A percentile compares a stretch with the other conserved stretches of the same genome.
These are phyloP conservation scores for Colletotrichum spaethianum DNA, from an alignment of 2,329 filamentous ascomycete species.

Conservation along the genomic window DNA sequence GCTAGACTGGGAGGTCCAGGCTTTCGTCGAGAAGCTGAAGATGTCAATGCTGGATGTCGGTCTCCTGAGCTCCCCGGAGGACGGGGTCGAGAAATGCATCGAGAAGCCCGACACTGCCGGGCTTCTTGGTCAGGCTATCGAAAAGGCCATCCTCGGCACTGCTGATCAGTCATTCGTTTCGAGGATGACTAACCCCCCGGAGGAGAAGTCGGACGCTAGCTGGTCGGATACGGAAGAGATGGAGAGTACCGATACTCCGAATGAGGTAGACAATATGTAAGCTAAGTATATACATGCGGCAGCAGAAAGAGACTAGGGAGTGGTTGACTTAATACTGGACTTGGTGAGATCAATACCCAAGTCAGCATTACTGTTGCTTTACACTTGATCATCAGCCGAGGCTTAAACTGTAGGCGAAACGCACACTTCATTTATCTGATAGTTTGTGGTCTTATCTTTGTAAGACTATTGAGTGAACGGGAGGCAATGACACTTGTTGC, in stretches of 20 bases:
- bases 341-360: neutral
- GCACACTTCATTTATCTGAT: neutral
- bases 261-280: neutral
- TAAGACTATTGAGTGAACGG: fast-evolving
- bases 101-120: neutral
- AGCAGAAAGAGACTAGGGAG: neutral
- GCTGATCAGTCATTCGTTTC: neutral
- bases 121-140: neutral
- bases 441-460: neutral
- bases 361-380: neutral
- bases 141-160: neutral
- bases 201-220: neutral
- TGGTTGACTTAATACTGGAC: neutral
- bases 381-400: too few species aligned
- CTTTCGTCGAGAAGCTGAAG: neutral
- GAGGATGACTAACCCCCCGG: neutral
- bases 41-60: neutral
- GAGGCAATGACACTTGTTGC: neutral
- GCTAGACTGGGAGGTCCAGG: slow-evolving; percentile 9
- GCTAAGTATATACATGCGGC: too few species aligned
- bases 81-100: neutral
- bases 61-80: neutral
- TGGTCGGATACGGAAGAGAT: neutral
- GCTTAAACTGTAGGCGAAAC: neutral
- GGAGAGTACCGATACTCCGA: neutral